These are phyloP conservation scores for Phaffomyces opuntiae DNA, from an alignment of 805 yeast genomes.

Conservation along the genomic window DNA sequence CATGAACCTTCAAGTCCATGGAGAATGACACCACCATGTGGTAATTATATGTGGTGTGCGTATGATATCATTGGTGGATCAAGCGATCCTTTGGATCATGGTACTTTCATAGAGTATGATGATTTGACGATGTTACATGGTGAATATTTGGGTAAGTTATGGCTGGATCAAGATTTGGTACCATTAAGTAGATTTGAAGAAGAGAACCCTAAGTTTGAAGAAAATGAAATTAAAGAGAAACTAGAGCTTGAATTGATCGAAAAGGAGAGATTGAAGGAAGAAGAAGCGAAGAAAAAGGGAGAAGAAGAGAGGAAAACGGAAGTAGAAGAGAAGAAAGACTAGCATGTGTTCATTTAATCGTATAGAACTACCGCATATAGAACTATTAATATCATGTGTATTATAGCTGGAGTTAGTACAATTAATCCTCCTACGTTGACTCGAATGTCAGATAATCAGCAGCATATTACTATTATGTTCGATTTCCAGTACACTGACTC, in stretches of 20 bases:
- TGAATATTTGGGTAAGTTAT: conserved; percentile 23
- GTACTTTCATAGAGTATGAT: conserved; percentile 19
- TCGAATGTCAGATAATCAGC: too few relatives aligned
- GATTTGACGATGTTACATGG: conserved; percentile 16
- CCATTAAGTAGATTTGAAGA: conserved; percentile 12
- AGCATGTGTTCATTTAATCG: too few relatives aligned
- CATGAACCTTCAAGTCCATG: conserved; percentile 46
- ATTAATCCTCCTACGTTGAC: too few relatives aligned
- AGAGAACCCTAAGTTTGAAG: background rate
- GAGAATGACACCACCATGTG: conserved; percentile 44
- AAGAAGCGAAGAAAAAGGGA: too few relatives aligned
- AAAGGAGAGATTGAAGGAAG: too few relatives aligned
- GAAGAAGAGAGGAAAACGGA: too few relatives aligned
- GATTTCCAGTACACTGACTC: too few relatives aligned
- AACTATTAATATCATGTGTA: too few relatives aligned
- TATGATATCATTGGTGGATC: conserved; percentile 43
- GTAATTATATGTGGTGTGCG: conserved; percentile 56
- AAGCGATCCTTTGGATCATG: conserved; percentile 18
- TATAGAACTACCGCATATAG: too few relatives aligned
- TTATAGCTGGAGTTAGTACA: too few relatives aligned
- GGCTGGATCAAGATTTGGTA: conserved; percentile 22
- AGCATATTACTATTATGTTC: too few relatives aligned
- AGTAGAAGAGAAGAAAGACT: too few relatives aligned
- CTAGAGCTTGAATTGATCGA: background rate
- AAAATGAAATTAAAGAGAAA: background rate